Evolutionary conservation across 1,284 basidiomycete species (phyloP).

Genomic region (Inonotus hispidus): DNA sequence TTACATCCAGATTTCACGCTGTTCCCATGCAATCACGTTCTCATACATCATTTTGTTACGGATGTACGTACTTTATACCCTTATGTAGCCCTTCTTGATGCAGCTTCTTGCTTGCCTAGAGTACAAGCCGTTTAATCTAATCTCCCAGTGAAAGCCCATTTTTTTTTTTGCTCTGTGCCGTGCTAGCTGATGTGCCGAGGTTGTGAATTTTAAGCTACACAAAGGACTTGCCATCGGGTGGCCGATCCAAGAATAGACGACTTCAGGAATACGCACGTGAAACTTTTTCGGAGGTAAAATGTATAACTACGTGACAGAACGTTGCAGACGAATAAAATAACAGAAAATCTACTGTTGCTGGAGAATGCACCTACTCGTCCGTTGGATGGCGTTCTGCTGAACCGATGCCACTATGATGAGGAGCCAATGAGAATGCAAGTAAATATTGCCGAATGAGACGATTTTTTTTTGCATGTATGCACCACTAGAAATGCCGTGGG

Average conservation of each 20-base stretch:
- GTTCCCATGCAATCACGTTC: neutral
- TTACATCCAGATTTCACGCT: neutral
- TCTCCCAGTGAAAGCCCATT: neutral
- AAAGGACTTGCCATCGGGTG: neutral
- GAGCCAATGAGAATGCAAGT: neutral
- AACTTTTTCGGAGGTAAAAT: neutral
- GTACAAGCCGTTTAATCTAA: constrained; percentile 10
- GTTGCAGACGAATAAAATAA: neutral
- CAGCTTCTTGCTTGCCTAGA: neutral
- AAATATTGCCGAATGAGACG: neutral
- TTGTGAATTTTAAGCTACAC: neutral
- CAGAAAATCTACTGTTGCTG: neutral
- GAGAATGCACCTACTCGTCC: neutral
- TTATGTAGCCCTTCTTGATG: constrained; percentile 12
- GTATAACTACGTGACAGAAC: neutral
- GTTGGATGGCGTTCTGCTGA: neutral
- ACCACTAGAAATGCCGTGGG: constrained; percentile 8
- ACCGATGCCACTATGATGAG: neutral
- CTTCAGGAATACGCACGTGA: constrained; percentile 1
- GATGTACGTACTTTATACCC: constrained; percentile 15
- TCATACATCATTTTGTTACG: neutral
- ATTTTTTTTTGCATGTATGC: neutral
- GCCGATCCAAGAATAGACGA: neutral
- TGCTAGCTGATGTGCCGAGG: neutral
- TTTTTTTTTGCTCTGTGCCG: too few relatives aligned